Base-by-base conservation (phyloP, 257 asterid species). In the Solanum arcanum region DNA sequence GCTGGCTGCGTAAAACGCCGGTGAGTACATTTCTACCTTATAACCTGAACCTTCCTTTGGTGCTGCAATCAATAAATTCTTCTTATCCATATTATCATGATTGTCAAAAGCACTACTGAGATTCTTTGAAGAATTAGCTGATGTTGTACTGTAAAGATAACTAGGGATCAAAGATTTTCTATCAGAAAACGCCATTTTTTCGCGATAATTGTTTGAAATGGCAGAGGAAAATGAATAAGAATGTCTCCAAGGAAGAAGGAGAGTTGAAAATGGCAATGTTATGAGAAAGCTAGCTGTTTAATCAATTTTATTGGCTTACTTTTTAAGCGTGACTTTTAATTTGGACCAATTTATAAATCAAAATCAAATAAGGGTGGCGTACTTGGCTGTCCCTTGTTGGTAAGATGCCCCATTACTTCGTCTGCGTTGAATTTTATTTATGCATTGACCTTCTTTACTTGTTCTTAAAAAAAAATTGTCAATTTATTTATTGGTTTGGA, bases 1-100 rank as follows among this genome's bases (percentile, higher is more conserved):
- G 83, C 94, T 92, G 56, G 95, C 96, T 6, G 83, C 92, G 16
- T 92, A 94, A 47, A 86, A 94, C 52, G 92, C 92, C 78, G 92
- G 92, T 76, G 98, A 91, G 86, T 73, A 92, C 94, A 94, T 88
- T 90, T 88, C 90, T 77, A 93, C 92, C 62, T 80, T 77, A 29
- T 76, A 76, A 25, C 37, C 37, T 76, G 82, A 69, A 12, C 83
- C 62, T 87, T 94, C 98, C 59, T 87, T 89, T 6, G 98, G 96
- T 73, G 98, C 89, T 74, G 91, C 93, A 73, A 94, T 90, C 92
- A 92, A 52, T 74, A 92, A 83, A 66, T 60, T 60, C 6, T 60
- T 60, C 29, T 60, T 13, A 42, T 76, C 60, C 37, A 76, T 76
- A 41, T 76, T 41, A 4, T 7, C 83, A 76, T 23, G 35, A 76